A percentile compares a stretch with the other conserved stretches of the same genome.
phyloP scores from a whole-genome alignment of 1,284 basidiomycete genomes.

The Cryptococcus sp. region DNA sequence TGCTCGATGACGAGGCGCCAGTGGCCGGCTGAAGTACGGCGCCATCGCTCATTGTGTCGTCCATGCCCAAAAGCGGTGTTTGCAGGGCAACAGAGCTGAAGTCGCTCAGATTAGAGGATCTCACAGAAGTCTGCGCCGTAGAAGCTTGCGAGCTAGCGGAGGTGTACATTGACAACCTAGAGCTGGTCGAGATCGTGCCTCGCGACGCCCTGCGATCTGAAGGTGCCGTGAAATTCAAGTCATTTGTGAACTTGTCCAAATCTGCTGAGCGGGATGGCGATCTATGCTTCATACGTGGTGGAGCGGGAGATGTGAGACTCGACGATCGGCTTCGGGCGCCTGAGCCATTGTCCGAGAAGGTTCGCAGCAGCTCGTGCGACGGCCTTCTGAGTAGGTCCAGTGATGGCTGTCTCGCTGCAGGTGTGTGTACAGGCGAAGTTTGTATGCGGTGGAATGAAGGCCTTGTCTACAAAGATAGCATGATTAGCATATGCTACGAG shows the following conservation, averaged over 20 bases:
- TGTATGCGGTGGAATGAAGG: conserved; percentile 17
- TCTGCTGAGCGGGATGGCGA: conserved; percentile 49
- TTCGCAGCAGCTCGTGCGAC: conserved; percentile 12
- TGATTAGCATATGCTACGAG: background rate
- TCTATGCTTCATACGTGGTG: conserved; percentile 32
- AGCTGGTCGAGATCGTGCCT: conserved; percentile 8
- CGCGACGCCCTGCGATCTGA: conserved; percentile 4
- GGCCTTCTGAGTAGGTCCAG: conserved; percentile 13
- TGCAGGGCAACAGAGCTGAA: too few relatives aligned
- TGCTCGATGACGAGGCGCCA: background rate
- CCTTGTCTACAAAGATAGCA: conserved; percentile 2
- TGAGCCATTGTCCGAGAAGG: conserved; percentile 18
- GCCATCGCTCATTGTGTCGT: too few relatives aligned
- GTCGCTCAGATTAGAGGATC: background rate
- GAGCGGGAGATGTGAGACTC: conserved; percentile 39
- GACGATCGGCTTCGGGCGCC: conserved; percentile 32
- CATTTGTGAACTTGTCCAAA: conserved; percentile 41
- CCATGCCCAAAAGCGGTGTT: too few relatives aligned
- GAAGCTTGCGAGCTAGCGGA: conserved; percentile 14
- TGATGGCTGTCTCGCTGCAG: conserved; percentile 5
- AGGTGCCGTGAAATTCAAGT: conserved; percentile 15
- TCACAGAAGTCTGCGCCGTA: conserved; percentile 6
- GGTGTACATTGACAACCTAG: conserved; percentile 13
- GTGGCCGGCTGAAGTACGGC: too few relatives aligned
- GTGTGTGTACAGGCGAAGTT: conserved; percentile 14